Evolutionary conservation across 345 rosid genomes (phyloP), one percentile per base, ranked within the genome.

Genomic region (Hibiscus trionum): DNA sequence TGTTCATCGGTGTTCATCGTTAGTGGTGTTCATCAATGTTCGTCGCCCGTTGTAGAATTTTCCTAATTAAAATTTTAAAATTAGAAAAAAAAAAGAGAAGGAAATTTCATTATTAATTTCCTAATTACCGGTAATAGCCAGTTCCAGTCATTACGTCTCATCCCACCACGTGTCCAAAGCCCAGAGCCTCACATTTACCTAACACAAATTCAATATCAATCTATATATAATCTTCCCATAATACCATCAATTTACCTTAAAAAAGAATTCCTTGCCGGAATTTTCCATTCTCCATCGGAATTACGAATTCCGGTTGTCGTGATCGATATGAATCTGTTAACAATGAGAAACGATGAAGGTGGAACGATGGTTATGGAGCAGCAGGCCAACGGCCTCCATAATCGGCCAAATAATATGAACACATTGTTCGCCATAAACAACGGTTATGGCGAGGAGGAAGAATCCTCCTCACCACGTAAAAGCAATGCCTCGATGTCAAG

Each of bases 361-460:
- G 72, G 61, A 33, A 35, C 75, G 16, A 61, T 78, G 78, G 42
- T 71, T 67, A 52, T 53, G 31, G 35, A 78, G 55, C 82, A 5
- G 2, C 27, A 21, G 21, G 39, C 31, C 46, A 57, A 42, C 56
- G 53, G 46, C 21, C 73, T 70, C 78, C 78, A 74, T 11, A 76
- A 46, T 72, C 81, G 92, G 33, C 87, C 85, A 11, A 86, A 83
- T 11, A 44, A 44, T 50, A 78, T 93, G 31, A 88, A 88, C 11
- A 81, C 86, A 14, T 79, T 88, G 69, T 82, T 91, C 75, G 74
- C 72, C 73, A 21, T 77, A 85, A 57, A 39, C 53, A 68, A 14
- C 1, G 80, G 65, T 5, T 75, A 78, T 1, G 73, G 37, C 2
- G 81, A 77, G 4, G 15, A 61, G 61, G 46, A 42, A 8, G 14